Percentiles rank a stretch among this genome's conserved stretches.
These are phyloP conservation scores for Plasmodium gonderi DNA, from an alignment of 169 alveolate species.

Conservation along the genomic window DNA sequence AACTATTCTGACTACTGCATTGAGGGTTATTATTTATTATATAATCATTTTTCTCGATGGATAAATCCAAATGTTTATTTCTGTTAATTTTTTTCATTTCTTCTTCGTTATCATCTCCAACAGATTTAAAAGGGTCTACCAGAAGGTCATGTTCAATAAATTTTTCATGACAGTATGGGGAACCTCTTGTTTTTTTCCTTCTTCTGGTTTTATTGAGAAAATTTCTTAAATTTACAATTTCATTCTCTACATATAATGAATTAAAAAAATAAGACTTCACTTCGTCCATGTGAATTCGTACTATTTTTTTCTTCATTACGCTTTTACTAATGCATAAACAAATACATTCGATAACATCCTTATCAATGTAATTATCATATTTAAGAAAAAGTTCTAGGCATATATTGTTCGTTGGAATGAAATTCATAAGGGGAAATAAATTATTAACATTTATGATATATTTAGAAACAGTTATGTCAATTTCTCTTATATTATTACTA, in stretches of 20 bases:
- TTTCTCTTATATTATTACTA: slow-evolving; percentile 50
- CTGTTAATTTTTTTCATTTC: background rate
- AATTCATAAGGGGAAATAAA: slow-evolving; percentile 48
- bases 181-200: background rate
- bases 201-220: slow-evolving; percentile 13
- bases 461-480: slow-evolving; percentile 55
- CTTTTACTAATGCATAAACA: slow-evolving; percentile 34
- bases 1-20: background rate
- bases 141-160: slow-evolving; percentile 56
- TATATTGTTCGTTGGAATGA: slow-evolving; percentile 33
- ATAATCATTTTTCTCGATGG: background rate
- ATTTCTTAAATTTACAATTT: slow-evolving; percentile 35
- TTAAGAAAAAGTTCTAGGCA: slow-evolving; percentile 64
- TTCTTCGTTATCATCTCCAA: background rate
- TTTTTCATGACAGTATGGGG: slow-evolving; percentile 10
- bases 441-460: slow-evolving; percentile 44
- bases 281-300: slow-evolving; percentile 23
- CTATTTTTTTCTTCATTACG: slow-evolving; percentile 14
- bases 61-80: background rate
- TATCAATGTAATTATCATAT: slow-evolving; percentile 56
- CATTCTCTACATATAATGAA: slow-evolving; percentile 16
- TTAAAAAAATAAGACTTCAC: slow-evolving; percentile 19
- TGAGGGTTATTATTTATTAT: background rate
- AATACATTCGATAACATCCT: slow-evolving; percentile 47
- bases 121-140: slow-evolving; percentile 47